Conservation (phyloP, 345 rosid species). For the Durio zibethinus region DNA sequence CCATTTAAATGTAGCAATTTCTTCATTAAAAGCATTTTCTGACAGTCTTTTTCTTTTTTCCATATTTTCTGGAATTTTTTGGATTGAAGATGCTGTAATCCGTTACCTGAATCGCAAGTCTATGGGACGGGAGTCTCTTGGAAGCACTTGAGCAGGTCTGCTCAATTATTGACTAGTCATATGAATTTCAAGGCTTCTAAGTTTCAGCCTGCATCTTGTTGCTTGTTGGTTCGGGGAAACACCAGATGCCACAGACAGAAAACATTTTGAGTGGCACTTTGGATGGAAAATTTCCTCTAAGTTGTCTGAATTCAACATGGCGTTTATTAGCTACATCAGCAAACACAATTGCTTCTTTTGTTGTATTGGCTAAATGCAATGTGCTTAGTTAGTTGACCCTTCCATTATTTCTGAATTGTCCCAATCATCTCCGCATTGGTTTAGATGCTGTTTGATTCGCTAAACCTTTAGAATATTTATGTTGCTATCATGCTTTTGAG, state of each 20-base stretch:
- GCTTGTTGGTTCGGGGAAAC: conserved; percentile 4
- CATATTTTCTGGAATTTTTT: conserved; percentile 8
- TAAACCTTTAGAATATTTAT: not conserved
- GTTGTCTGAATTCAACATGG: not conserved
- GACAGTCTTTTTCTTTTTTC: not conserved
- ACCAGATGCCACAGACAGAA: conserved; percentile 3
- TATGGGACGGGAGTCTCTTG: conserved; percentile 38
- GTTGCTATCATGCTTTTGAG: not conserved
- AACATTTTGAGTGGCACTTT: not conserved
- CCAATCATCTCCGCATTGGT: not conserved
- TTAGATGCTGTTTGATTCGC: not conserved
- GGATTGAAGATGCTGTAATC: conserved; percentile 57
- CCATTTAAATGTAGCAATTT: not conserved
- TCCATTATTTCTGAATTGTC: not conserved
- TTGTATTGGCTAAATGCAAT: not conserved
- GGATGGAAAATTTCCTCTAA: not conserved
- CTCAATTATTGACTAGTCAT: not conserved
- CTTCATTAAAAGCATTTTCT: not conserved
- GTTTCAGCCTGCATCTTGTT: not conserved
- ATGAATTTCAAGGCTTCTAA: not conserved
- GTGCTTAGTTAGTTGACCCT: not conserved
- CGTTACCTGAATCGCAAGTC: conserved; percentile 58
- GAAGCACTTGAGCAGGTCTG: conserved; percentile 30
- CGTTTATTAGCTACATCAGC: not conserved
- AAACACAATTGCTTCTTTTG: not conserved